phyloP scores from a whole-genome alignment of 495 filamentous ascomycete genomes.

The Lasiosphaeris hirsuta region DNA sequence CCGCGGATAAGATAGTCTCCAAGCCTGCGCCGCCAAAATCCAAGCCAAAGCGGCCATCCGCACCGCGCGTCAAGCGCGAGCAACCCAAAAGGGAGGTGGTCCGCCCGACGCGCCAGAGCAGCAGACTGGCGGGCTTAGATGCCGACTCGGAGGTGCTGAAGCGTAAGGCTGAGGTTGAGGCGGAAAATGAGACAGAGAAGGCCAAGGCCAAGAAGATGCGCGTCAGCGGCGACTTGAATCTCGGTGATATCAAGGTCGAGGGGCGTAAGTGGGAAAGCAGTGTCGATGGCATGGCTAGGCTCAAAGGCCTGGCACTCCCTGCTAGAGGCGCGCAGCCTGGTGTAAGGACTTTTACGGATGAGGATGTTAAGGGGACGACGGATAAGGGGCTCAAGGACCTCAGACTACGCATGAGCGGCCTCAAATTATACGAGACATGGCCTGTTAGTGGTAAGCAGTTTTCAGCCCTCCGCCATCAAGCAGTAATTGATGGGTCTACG shows the following conservation, averaged over 20 bases:
- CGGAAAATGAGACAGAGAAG: slow-evolving; percentile 56
- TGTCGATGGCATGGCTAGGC: slow-evolving; percentile 39
- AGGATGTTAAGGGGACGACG: slow-evolving; percentile 76
- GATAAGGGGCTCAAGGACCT: slow-evolving; percentile 73
- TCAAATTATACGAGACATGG: slow-evolving; percentile 79
- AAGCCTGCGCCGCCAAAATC: slow-evolving; percentile 27
- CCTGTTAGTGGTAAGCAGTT: slow-evolving; percentile 62
- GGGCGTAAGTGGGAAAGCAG: slow-evolving; percentile 59
- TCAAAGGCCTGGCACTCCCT: slow-evolving; percentile 37
- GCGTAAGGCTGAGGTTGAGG: slow-evolving; percentile 73
- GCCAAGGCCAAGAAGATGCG: slow-evolving; percentile 69
- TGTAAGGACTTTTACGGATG: slow-evolving; percentile 72
- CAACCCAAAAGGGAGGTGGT: slow-evolving; percentile 27
- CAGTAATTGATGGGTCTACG: neutral
- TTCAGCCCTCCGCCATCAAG: neutral
- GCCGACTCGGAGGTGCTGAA: slow-evolving; percentile 69
- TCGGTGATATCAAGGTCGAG: slow-evolving; percentile 75
- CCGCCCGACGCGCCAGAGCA: slow-evolving; percentile 48
- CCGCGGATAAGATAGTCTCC: slow-evolving; percentile 34
- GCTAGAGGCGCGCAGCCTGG: slow-evolving; percentile 71
- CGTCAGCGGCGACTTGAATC: slow-evolving; percentile 65
- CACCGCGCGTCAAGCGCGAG: slow-evolving; percentile 27
- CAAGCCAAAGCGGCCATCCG: slow-evolving; percentile 18
- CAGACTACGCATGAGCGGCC: slow-evolving; percentile 73
- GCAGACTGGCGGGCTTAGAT: slow-evolving; percentile 47